Evolutionary conservation across 2,329 filamentous ascomycete genomes (phyloP).

Genomic region (Phialocephala sp.): DNA sequence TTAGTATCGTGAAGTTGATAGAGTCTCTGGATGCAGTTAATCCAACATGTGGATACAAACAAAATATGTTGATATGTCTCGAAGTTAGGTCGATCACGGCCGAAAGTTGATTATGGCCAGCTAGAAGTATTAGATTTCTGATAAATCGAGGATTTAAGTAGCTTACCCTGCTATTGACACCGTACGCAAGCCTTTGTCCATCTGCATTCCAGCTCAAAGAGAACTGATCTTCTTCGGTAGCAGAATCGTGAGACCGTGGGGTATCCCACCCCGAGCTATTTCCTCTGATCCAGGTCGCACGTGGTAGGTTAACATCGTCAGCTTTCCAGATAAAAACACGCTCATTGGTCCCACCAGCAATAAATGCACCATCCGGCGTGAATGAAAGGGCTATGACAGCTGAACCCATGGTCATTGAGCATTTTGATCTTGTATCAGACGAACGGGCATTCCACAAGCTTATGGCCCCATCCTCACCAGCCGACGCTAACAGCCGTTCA

Average conservation of each 20-base stretch:
- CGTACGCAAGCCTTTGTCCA: constrained; percentile 67
- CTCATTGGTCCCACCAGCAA: constrained; percentile 64
- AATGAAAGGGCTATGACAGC: constrained; percentile 65
- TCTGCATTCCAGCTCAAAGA: constrained; percentile 67
- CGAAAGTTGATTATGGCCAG: constrained; percentile 39
- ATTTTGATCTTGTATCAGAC: constrained; percentile 60
- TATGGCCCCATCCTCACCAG: constrained; percentile 67
- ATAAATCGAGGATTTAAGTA: not conserved
- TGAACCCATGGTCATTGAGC: constrained; percentile 64
- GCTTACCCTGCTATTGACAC: constrained; percentile 66
- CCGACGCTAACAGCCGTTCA: constrained; percentile 58
- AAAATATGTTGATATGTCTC: not conserved
- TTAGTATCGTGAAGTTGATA: not conserved
- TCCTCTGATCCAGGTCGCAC: constrained; percentile 63
- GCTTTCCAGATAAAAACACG: constrained; percentile 70
- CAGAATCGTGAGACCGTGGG: constrained; percentile 55
- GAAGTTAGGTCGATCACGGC: constrained; percentile 10
- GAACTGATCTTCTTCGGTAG: constrained; percentile 64
- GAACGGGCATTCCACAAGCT: constrained; percentile 65
- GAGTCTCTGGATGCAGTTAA: not conserved
- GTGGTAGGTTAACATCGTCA: constrained; percentile 61
- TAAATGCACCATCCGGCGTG: constrained; percentile 66
- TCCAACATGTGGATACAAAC: not conserved
- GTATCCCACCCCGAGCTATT: constrained; percentile 64
- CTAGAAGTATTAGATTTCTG: constrained; percentile 29